Evolutionary conservation across 2,329 filamentous ascomycete genomes (phyloP), one percentile per base, ranked within the genome.

Genomic region (Ceratocystis harringtonii): DNA sequence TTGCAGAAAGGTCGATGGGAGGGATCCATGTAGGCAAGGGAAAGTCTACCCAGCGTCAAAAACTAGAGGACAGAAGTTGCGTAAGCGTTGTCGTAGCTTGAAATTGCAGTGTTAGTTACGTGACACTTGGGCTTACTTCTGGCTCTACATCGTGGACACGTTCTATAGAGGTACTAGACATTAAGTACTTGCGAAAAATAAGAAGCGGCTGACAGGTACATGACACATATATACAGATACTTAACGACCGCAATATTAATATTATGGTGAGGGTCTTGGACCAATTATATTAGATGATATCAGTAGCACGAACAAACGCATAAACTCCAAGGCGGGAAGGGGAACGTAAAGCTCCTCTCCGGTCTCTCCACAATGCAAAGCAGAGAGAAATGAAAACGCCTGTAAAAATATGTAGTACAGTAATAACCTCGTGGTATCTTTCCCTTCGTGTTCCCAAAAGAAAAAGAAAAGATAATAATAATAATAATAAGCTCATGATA

Each of bases 341-440:
- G 15, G 36, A n/a, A 30, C 55, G 30, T 58, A 4, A 19, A 17
- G 28, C 55, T 58, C 22, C 25, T 30, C 17, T 4, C 50, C 50
- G 10, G 5, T 22, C 50, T 55, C 19, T 30, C 48, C n/a, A 19
- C 7, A 19, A 7, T 57, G 1, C 25, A 57, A 32, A 57, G 30
- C 7, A 57, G 15, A 57, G 17, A n/a, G 30, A 32, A 57, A 19
- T 22, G 19, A 8, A 58, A 58, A 58, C 28, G 55, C 55, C 15
- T 58, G 55, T 10, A 32, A 8, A 41, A 5, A 58, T 58, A 36
- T 19, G n/a, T 58, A 58, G 32, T 58, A 58, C 55, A 58, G 55
- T 58, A 32, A 58, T 58, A 58, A 30, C 55, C 55, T 17, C n/a
- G 55, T 58, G 55, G 55, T 58, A 58, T 58, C 55, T 58, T 36